phyloP scores from a whole-genome alignment of 2,329 filamentous ascomycete species.

The Trichoderma aggressivum region DNA sequence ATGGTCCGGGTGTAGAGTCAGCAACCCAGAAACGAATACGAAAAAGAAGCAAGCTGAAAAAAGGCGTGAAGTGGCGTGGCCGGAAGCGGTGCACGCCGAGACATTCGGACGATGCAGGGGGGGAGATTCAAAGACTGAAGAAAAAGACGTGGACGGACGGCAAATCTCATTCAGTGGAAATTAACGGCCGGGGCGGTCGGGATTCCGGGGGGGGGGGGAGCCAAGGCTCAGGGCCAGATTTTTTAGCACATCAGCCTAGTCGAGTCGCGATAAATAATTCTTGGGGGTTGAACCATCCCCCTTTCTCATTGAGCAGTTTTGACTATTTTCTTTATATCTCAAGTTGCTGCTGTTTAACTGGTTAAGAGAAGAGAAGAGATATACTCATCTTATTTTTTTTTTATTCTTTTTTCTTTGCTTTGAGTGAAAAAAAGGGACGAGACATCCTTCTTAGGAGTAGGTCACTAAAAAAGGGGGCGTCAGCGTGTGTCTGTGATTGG shows the following conservation, averaged over 20 bases:
- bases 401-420: not conserved
- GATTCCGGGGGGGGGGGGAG: not conserved
- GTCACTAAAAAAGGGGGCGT: not conserved
- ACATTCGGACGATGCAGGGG: not conserved
- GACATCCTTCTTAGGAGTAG: not conserved
- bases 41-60: not conserved
- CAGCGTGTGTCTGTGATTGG: not conserved
- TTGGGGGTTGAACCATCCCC: not conserved
- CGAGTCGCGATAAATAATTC: not conserved
- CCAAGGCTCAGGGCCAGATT: not conserved
- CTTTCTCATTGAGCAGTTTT: not conserved
- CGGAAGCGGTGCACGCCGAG: not conserved
- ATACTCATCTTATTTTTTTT: not conserved
- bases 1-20: not conserved
- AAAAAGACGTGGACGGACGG: not conserved
- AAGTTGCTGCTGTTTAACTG: not conserved
- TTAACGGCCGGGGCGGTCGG: not conserved
- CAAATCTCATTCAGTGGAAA: conserved; percentile 8
- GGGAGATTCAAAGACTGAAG: not conserved
- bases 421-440: not conserved
- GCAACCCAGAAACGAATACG: conserved; percentile 1
- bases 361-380: not conserved
- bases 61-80: not conserved
- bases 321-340: not conserved
- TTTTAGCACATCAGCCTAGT: not conserved